Evolutionary conservation across 2,329 filamentous ascomycete species (phyloP).

Genomic region (Cordyceps militaris): DNA sequence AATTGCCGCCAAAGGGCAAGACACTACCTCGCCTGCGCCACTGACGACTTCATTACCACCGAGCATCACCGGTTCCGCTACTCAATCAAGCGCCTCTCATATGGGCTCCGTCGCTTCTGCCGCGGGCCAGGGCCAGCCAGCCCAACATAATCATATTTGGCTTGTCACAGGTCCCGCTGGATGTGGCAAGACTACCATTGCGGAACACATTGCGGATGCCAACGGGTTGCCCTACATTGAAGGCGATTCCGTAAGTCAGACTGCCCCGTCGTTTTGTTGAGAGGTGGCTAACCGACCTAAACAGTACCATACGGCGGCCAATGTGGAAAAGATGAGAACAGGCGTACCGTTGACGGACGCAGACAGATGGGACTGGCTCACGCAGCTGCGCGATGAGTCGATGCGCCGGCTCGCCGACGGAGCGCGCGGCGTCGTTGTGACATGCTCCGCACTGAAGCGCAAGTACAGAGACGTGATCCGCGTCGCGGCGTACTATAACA

Average conservation of each 20-base stretch:
- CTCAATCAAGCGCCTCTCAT: slow-evolving; percentile 14
- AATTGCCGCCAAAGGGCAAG: slow-evolving; percentile 36
- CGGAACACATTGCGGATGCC: slow-evolving; percentile 54
- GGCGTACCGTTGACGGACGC: slow-evolving; percentile 82
- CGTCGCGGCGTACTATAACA: slow-evolving; percentile 68
- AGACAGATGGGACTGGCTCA: slow-evolving; percentile 98
- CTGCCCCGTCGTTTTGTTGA: background rate
- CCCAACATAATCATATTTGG: slow-evolving; percentile 64
- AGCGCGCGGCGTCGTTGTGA: slow-evolving; percentile 76
- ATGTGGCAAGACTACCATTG: slow-evolving; percentile 73
- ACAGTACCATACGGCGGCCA: slow-evolving; percentile 68
- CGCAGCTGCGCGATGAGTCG: slow-evolving; percentile 63
- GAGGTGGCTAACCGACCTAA: slow-evolving; percentile 19
- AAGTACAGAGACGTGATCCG: slow-evolving; percentile 94
- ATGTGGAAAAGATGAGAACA: slow-evolving; percentile 84
- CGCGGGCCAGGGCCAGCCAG: slow-evolving; percentile 15
- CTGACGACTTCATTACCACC: slow-evolving; percentile 22
- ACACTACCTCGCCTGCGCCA: slow-evolving; percentile 22
- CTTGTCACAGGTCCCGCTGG: slow-evolving; percentile 73
- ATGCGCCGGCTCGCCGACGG: slow-evolving; percentile 48
- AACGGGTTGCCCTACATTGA: slow-evolving; percentile 66
- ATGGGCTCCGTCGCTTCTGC: slow-evolving; percentile 13
- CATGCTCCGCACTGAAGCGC: slow-evolving; percentile 91
- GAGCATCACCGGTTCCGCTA: slow-evolving; percentile 23
- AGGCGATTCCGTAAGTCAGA: slow-evolving; percentile 62